Base-by-base conservation (phyloP, 1,284 basidiomycete species). In the Tylopilus sp. region DNA sequence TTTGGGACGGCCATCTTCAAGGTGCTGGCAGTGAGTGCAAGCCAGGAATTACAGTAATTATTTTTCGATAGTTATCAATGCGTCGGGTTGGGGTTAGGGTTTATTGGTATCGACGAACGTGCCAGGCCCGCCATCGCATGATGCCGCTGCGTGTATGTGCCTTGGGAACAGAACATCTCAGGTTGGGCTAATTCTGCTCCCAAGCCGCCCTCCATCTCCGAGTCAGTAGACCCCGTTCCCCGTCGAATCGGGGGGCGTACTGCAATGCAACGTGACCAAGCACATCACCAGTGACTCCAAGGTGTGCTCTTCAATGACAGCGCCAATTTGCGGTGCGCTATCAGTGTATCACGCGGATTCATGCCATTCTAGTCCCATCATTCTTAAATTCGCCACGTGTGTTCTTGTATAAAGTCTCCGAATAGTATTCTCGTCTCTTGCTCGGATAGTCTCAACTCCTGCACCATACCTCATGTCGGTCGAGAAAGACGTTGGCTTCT, bases 1-100 rank as follows among this genome's bases (percentile, higher is more conserved):
- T 71, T 65, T 40, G 62, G 57, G 52, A 60, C 40, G 43, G 65
- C 54, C 67, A 69, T 72, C 49, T 51, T 53, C n/a, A n/a, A n/a
- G 52, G 48, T 22, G 32, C 29, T 29, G n/a, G n/a, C n/a, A n/a
- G n/a, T 25, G 24, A 26, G 17, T 24, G 14, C n/a, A 15, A 29
- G 39, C 17, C 26, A 7, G 14, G 10, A 17, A 41, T 42, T 51
- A 31, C 26, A 7, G 14, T 7, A 17, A 41, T 42, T 51, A 31
- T 50, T 52, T 50, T 26, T 22, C 35, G 4, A 25, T 14, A 11
- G 25, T 45, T 33, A 20, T 48, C 14, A 26, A 9, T 1, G 10
- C 10, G 20, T 28, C 9, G 19, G 13, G 11, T 5, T 52, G 20
- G 41, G 52, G 52, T 53, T 53, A 53, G 50, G 52, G 52, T 53